Base-by-base conservation (phyloP, 768 basidiomycete genomes). In the Boletus eberwhitei region DNA sequence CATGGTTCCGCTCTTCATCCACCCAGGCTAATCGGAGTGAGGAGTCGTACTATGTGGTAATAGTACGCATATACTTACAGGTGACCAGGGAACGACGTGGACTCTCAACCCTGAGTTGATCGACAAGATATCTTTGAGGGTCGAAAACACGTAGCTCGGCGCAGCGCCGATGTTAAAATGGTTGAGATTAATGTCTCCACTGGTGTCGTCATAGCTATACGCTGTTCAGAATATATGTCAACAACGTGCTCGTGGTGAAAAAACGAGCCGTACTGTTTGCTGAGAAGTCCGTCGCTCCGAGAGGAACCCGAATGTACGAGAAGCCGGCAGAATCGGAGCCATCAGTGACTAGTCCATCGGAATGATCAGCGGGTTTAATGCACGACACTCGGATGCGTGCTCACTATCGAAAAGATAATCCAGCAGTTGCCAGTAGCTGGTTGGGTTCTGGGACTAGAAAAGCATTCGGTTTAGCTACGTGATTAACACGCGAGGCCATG, bases 1-100 rank as follows among this genome's bases (percentile, higher is more conserved):
- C 84, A 88, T 88, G 1, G 80, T 79, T 53, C 77, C 82, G 45
- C 72, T 74, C 68, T 90, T 90, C 87, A 89, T 88, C 88, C 89
- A 91, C 5, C 73, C 85, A 11, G 89, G 88, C 87, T 89, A 53
- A 38, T 42, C 22, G 34, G 1, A 5, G 16, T 55, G 48, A 57
- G 41, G 24, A 54, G 17, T 39, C 31, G 7, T 6, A 34, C 9
- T n/a, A 34, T 17, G 17, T 34, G 2, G 24, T 16, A 16, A 14
- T 22, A n/a, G 2, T 31, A n/a, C 6, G 11, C 19, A 9, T 36
- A 7, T 24, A 71, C 79, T 57, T 64, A 88, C 88, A 3, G 87
- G 86, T 26, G 87, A 88, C 89, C 89, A 90, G 6, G 89, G 85
- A 16, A 86, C 48, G 7, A 87, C 57, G 57, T 87, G 83, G 19